These are phyloP conservation scores for Penicillium daleae DNA, from an alignment of 495 filamentous ascomycete species.

Conservation along the genomic window DNA sequence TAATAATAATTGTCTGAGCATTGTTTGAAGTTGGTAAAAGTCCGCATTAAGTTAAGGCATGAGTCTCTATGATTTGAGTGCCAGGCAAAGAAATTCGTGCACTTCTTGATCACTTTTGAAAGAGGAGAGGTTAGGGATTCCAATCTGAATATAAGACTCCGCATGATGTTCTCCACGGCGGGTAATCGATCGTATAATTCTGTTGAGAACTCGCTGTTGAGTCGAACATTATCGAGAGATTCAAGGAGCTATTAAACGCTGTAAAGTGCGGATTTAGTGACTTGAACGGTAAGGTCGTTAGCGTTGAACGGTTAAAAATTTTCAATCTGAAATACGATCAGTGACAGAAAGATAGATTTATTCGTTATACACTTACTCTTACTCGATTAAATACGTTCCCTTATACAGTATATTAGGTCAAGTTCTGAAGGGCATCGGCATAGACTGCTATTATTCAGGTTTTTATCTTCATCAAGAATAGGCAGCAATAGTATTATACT, in stretches of 20 bases:
- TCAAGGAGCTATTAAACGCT: too few species aligned
- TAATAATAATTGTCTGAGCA: not conserved
- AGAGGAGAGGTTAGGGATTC: not conserved
- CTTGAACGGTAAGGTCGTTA: too few species aligned
- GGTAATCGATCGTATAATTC: not conserved
- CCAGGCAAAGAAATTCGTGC: not conserved
- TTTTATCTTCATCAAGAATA: not conserved
- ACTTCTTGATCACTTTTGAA: not conserved
- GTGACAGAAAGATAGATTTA: not conserved
- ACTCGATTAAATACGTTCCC: not conserved
- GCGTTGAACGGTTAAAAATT: too few species aligned
- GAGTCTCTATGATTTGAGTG: not conserved
- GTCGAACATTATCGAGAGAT: not conserved
- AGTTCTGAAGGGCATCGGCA: not conserved
- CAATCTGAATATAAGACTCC: not conserved
- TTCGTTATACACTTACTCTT: not conserved
- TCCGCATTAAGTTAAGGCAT: not conserved
- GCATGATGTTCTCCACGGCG: not conserved
- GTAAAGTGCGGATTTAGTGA: too few species aligned
- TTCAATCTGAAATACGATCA: not conserved
- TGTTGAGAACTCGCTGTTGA: not conserved
- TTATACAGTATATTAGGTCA: not conserved
- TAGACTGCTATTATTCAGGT: not conserved
- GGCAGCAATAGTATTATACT: not conserved
- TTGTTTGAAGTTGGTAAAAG: not conserved